Evolutionary conservation across 208 protist genomes (phyloP).

Genomic region (Trichomonas vaginalis): DNA sequence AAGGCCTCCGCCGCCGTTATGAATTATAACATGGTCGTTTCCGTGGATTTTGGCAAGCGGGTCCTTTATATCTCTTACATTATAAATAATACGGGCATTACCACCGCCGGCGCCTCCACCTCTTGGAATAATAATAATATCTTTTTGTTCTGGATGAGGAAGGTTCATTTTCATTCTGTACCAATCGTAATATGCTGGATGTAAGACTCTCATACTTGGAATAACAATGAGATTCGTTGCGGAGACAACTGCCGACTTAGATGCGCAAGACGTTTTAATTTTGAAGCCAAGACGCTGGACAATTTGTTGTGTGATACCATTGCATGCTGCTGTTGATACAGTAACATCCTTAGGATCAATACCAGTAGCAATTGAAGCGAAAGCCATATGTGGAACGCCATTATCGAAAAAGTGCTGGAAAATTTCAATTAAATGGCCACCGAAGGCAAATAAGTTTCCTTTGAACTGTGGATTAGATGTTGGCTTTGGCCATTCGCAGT

Average conservation of each 20-base stretch:
- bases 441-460: background rate
- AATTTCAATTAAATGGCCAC: background rate
- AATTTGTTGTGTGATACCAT: background rate
- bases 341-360: background rate
- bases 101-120: background rate
- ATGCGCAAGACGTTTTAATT: background rate
- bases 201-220: background rate
- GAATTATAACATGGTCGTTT: background rate
- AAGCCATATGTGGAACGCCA: background rate
- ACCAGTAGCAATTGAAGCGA: background rate
- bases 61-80: background rate
- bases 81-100: background rate
- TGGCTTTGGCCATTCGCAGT: background rate
- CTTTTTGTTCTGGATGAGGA: background rate
- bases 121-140: background rate
- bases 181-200: background rate
- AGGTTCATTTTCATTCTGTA: background rate
- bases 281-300: background rate
- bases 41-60: background rate
- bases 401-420: slow-evolving; percentile 10
- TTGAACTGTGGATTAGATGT: background rate
- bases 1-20: background rate
- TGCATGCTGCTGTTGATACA: background rate
- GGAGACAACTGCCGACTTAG: background rate
- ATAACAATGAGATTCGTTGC: background rate